Evolutionary conservation across 257 asterid species (phyloP), one percentile per base, ranked within the genome.

Genomic region (Buddleja alternifolia): DNA sequence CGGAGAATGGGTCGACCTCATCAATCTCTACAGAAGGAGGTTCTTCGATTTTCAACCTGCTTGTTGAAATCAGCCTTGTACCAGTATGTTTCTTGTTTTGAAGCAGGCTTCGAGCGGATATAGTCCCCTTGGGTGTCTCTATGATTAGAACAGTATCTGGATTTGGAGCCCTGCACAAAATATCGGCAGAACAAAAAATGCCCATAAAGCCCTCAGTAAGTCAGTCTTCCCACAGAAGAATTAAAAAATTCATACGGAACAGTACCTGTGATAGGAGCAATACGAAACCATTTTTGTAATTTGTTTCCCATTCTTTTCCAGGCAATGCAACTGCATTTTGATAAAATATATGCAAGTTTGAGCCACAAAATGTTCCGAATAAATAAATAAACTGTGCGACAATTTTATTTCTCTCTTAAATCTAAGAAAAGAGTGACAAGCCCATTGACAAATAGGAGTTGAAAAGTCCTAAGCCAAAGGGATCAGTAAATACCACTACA

Each of bases 241-340:
- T 1, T 7, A 5, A 48, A 46, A 58, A 62, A 37, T 19, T 4
- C 34, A 56, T 36, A 58, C 45, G 60, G 46, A 69, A 40, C 56
- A 67, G 55, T 89, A 94, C 99, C 98, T 86, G 90, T 94, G 99
- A 77, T 85, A 94, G 39, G 99, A 90, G 42, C 98, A 94, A 69
- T 89, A 94, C 10, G 98, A 94, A 37, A 94, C 95, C 99, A 87
- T 91, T 81, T 87, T 91, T 23, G 96, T 94, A 23, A 82, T 60
- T 71, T 91, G 99, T 72, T 85, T 89, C 69, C 97, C 97, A 75
- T 94, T 94, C 84, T 89, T 91, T 79, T 87, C 97, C 77, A 85
- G 85, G 87, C 89, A 82, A 77, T 94, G 99, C 88, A 94, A 81
- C 99, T 94, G 93, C 79, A 84, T 46, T 73, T 80, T 68, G 70